Percentiles rank a stretch among this genome's conserved stretches.
Evolutionary conservation across 2,329 filamentous ascomycete species (phyloP).

Genomic region (Colletotrichum tofieldiae): DNA sequence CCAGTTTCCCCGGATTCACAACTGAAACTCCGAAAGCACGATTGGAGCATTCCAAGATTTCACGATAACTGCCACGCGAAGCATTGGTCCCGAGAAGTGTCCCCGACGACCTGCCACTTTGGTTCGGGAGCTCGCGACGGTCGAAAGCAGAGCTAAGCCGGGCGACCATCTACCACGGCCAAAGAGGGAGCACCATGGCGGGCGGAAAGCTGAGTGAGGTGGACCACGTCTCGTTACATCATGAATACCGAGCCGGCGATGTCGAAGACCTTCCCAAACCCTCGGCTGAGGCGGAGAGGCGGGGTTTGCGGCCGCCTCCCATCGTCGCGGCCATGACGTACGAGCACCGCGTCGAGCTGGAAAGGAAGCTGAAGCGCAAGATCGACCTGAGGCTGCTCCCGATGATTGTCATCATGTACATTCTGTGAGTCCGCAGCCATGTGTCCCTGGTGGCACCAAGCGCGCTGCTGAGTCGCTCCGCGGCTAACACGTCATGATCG

Average conservation of each 20-base stretch:
- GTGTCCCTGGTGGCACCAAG: background rate
- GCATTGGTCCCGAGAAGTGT: background rate
- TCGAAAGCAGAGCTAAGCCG: background rate
- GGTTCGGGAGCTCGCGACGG: background rate
- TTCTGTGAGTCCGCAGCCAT: slow-evolving; percentile 53
- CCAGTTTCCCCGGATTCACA: background rate
- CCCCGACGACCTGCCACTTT: background rate
- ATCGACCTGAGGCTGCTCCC: slow-evolving; percentile 60
- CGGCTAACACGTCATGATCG: background rate
- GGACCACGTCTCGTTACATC: slow-evolving; percentile 29
- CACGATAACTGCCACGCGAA: background rate
- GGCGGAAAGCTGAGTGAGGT: slow-evolving; percentile 32
- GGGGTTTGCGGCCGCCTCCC: slow-evolving; percentile 31
- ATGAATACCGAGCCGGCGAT: slow-evolving; percentile 25
- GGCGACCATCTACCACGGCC: background rate
- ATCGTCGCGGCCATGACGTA: slow-evolving; percentile 36
- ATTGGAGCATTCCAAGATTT: too few species aligned
- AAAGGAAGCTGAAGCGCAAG: slow-evolving; percentile 54
- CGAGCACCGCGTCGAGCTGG: slow-evolving; percentile 41
- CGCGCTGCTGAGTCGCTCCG: background rate
- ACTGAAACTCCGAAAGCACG: background rate
- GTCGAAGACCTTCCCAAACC: slow-evolving; percentile 21
- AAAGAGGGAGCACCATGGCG: slow-evolving; percentile 16
- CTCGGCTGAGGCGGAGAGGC: slow-evolving; percentile 31
- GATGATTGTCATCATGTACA: slow-evolving; percentile 67